phyloP scores from a whole-genome alignment of 2,329 filamentous ascomycete genomes.

The Fusarium beomiforme region DNA sequence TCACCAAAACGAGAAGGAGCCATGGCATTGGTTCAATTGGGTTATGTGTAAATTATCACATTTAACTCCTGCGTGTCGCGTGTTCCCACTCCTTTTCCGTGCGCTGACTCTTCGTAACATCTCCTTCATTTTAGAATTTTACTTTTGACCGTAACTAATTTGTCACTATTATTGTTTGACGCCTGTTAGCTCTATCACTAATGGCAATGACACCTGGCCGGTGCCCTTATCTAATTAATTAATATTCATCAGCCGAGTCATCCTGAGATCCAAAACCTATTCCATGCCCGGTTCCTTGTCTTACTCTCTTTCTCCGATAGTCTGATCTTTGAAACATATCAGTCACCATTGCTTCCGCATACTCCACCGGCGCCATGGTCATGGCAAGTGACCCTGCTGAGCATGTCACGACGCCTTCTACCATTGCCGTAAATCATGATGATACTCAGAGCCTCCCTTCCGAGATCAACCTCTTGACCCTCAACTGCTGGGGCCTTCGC shows the following conservation, averaged over 20 bases:
- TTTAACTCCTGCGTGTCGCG: conserved; percentile 11
- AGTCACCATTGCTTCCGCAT: conserved; percentile 23
- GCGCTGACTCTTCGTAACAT: neutral
- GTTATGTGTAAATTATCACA: conserved; percentile 9
- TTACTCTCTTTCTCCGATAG: neutral
- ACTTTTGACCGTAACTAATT: neutral
- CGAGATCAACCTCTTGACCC: conserved; percentile 81
- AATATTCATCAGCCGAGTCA: conserved; percentile 31
- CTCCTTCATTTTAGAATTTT: neutral
- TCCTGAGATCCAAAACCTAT: neutral
- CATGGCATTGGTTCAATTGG: conserved; percentile 4
- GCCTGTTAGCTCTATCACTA: conserved; percentile 23
- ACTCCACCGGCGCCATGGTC: conserved; percentile 33
- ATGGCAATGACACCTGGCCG: conserved; percentile 1
- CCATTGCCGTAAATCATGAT: conserved; percentile 22
- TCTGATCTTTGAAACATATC: neutral
- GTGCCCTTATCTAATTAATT: conserved; percentile 31
- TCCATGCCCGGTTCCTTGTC: neutral
- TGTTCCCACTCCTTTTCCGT: conserved; percentile 7
- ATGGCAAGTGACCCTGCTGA: conserved; percentile 30
- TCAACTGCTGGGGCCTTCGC: conserved; percentile 98
- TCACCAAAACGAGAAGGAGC: conserved; percentile 22
- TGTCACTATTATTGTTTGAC: neutral
- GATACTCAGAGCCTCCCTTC: conserved; percentile 54
- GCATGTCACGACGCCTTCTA: conserved; percentile 35